Evolutionary conservation across 116 monocot species (phyloP), one percentile per base, ranked within the genome.

Genomic region (Trichopus zeylanicus): DNA sequence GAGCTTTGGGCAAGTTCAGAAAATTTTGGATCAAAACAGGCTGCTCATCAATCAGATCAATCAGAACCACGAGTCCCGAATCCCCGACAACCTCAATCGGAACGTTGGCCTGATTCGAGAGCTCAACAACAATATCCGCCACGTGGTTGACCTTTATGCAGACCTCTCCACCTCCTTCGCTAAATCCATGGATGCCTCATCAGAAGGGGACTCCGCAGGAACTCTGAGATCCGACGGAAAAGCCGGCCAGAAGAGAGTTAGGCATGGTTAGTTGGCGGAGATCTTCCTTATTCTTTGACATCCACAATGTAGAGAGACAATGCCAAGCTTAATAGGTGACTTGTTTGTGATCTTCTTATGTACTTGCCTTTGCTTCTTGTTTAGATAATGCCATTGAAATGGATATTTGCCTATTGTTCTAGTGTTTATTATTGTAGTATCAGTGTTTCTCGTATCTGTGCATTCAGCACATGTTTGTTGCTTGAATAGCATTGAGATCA

Each of bases 1-100:
- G 69, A 88, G 69, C 61, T 88, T 88, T 47, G 79, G 71, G 19
- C 83, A 88, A 58, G 88, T 88, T 3, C 88, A 88, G 70, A 83
- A 60, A 69, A 77, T 88, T 48, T 48, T 88, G 46, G 88, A 88
- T 61, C 79, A 83, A 32, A 88, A 88, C 62, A 53, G 83, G 31
- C 48, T 88, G 10, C 66, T 88, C 53, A 83, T 88, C 51, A 88
- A 77, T 42, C 80, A 88, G 60, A 88, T 88, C 68, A 83, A 83
- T 57, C 80, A 88, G 65, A 88, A 88, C 64, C 88, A 80, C 31
- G 88, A 83, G 48, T 83, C 88, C 3, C 73, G 68, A 67, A 66
- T 77, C 58, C 88, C 88, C 8, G 74, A 82, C 46, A 83, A 77
- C 52, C 79, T 88, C 64, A 71, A 61, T 60, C 58, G 83, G n/a